phyloP scores from a whole-genome alignment of 352 stramenopile species.

The Sclerospora graminicola region DNA sequence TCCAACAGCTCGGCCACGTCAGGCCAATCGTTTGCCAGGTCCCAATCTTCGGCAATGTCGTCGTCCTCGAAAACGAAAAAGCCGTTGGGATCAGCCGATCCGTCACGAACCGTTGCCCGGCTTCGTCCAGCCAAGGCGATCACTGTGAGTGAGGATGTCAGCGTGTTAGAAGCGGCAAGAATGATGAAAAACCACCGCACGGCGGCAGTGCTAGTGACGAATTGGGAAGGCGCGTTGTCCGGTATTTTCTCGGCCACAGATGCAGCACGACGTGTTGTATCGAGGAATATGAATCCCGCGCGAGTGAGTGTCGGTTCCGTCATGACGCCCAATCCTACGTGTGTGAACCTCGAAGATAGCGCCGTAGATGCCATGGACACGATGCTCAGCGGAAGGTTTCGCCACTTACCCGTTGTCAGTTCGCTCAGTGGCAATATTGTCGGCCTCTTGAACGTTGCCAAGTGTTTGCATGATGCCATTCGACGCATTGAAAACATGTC shows the following conservation, averaged over 20 bases:
- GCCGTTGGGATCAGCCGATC: constrained; percentile 28
- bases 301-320: constrained; percentile 60
- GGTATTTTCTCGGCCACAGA: constrained; percentile 94
- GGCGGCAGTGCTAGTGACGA: constrained; percentile 88
- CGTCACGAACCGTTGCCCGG: constrained; percentile 63
- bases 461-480: constrained; percentile 98
- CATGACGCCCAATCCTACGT: constrained; percentile 81
- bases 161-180: constrained; percentile 80
- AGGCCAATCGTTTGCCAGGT: constrained; percentile 65
- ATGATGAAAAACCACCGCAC: constrained; percentile 88
- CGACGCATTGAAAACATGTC: constrained; percentile 89
- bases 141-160: constrained; percentile 67
- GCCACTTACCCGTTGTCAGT: constrained; percentile 93
- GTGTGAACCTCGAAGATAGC: constrained; percentile 73
- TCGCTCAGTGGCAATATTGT: constrained; percentile 77
- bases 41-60: constrained; percentile 73
- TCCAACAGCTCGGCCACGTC: constrained; percentile 71
- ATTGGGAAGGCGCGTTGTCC: constrained; percentile 73
- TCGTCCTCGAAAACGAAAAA: constrained; percentile 69
- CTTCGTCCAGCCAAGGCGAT: constrained; percentile 84
- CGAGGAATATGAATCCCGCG: constrained; percentile 56
- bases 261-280: constrained; percentile 69
- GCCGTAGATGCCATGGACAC: constrained; percentile 75
- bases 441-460: constrained; percentile 95
- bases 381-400: constrained; percentile 89